phyloP scores from a whole-genome alignment of 169 alveolate genomes.

The Cryptosporidium parvum region DNA sequence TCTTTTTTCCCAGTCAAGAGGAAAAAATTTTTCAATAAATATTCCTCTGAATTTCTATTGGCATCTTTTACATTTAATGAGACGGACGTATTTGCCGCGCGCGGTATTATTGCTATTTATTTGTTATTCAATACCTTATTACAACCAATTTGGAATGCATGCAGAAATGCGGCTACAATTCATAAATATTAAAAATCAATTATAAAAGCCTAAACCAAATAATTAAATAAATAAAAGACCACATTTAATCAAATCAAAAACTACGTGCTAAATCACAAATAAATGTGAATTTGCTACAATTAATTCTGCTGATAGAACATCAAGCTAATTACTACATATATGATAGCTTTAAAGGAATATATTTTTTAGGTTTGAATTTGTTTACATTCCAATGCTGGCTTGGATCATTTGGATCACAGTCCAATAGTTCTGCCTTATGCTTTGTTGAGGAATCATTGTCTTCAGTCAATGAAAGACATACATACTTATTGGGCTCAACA shows the following conservation, averaged over 20 bases:
- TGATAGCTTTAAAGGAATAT: neutral
- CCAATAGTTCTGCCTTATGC: slow-evolving; percentile 9
- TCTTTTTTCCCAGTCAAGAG: slow-evolving; percentile 2
- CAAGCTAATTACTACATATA: neutral
- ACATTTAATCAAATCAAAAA: neutral
- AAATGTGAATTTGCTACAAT: neutral
- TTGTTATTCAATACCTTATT: neutral
- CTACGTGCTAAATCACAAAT: too few species aligned
- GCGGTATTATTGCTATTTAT: neutral
- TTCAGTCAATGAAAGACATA: slow-evolving; percentile 30
- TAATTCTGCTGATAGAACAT: neutral
- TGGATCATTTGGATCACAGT: slow-evolving; percentile 16
- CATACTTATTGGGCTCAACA: neutral
- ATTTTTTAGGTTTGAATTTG: slow-evolving; percentile 1
- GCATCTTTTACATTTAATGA: slow-evolving; percentile 2
- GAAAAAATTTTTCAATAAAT: neutral
- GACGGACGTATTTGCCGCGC: slow-evolving; percentile 24
- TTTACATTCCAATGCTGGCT: slow-evolving; percentile 40
- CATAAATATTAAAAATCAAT: neutral
- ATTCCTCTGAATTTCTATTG: neutral
- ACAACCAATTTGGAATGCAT: neutral
- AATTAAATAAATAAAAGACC: neutral
- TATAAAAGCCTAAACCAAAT: neutral
- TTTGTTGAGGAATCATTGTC: neutral
- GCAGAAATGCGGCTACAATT: neutral